These are phyloP conservation scores for Pinus albicaulis DNA, from an alignment of 75 land plant species.

Conservation along the genomic window DNA sequence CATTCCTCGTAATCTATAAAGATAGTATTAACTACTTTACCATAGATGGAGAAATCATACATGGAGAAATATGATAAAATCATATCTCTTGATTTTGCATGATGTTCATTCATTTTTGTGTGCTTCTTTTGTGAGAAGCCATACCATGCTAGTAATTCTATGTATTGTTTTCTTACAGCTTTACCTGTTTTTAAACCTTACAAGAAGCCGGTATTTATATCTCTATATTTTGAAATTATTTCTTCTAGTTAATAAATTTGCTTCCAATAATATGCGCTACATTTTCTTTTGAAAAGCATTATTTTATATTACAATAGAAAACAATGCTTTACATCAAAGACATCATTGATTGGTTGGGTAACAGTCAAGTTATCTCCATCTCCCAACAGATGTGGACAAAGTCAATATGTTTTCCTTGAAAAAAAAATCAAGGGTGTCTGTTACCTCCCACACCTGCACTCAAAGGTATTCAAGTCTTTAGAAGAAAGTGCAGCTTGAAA, in stretches of 20 bases:
- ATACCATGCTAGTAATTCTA: not conserved
- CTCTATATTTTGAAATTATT: not conserved
- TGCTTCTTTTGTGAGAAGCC: not conserved
- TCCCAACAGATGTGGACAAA: no score
- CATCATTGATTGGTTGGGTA: no score
- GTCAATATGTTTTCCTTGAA: no score
- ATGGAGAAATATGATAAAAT: not conserved
- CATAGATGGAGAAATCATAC: not conserved
- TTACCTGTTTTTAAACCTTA: not conserved
- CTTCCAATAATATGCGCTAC: no score
- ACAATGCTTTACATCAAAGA: no score
- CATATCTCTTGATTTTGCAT: not conserved
- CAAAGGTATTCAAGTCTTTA: no score
- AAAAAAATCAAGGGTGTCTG: no score
- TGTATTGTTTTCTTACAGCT: not conserved
- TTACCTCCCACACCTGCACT: no score
- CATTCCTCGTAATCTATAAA: not conserved
- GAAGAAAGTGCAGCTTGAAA: no score
- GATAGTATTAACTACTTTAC: not conserved
- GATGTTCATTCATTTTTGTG: not conserved
- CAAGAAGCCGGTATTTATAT: not conserved
- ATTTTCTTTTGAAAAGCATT: no score
- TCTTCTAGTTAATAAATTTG: not conserved
- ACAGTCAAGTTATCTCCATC: no score
- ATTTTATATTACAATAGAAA: no score